Evolutionary conservation across 75 land plant species (phyloP).

Genomic region (Cunninghamia lanceolata): DNA sequence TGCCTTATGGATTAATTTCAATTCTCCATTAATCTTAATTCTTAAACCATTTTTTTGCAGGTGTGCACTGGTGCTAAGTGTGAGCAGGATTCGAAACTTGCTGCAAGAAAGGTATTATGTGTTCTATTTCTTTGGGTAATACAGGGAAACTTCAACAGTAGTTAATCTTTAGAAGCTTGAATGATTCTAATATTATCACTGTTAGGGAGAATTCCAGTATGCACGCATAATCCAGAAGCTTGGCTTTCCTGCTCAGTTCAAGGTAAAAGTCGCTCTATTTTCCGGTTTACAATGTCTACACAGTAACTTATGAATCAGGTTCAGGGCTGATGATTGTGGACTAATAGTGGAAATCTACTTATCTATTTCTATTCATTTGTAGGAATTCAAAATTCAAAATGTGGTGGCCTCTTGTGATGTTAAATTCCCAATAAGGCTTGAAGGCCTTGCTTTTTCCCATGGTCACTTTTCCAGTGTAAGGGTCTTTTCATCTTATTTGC

Average conservation of each 20-base stretch:
- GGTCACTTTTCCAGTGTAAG: conserved; percentile 89
- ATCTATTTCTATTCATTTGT: conserved; percentile 6
- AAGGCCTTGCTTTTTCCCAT: conserved; percentile 82
- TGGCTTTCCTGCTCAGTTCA: conserved; percentile 91
- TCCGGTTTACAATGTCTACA: background rate
- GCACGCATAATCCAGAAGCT: conserved; percentile 95
- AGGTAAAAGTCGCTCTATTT: conserved; percentile 45
- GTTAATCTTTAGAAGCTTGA: background rate
- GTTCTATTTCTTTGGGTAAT: background rate
- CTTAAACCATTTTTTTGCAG: conserved; percentile 16
- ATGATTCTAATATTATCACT: background rate
- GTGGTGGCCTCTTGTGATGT: conserved; percentile 94
- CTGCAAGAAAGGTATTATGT: conserved; percentile 65
- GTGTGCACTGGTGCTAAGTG: conserved; percentile 84
- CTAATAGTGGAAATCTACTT: background rate
- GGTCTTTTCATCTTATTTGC: background rate
- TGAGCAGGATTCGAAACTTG: conserved; percentile 66
- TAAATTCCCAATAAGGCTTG: conserved; percentile 89
- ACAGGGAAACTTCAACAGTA: background rate
- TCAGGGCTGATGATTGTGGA: background rate
- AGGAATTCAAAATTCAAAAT: conserved; percentile 96
- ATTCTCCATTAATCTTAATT: background rate
- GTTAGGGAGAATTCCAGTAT: conserved; percentile 51
- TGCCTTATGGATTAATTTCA: background rate
- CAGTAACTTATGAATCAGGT: background rate